These are phyloP conservation scores for Alloteropsis semialata DNA, from an alignment of 176 grass and related monocot genomes.

Conservation along the genomic window DNA sequence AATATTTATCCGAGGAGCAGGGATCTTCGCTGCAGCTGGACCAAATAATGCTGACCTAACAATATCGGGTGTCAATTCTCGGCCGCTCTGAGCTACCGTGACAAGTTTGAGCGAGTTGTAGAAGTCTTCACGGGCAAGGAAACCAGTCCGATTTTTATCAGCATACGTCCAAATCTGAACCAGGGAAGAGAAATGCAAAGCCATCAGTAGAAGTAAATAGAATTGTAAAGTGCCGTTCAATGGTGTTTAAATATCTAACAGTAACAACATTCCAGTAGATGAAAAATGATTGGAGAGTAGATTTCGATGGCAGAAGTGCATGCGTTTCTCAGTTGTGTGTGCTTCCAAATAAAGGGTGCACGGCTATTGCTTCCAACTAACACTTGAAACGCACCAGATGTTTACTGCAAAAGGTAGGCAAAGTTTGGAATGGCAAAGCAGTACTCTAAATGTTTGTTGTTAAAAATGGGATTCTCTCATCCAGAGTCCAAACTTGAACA, in stretches of 20 bases:
- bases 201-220: conserved; percentile 11
- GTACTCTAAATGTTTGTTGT: not conserved
- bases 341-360: not conserved
- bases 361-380: not conserved
- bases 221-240: not conserved
- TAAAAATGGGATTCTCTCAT: not conserved
- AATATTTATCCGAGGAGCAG: conserved; percentile 74
- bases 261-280: not conserved
- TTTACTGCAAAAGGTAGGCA: not conserved
- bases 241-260: not conserved
- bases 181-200: not conserved
- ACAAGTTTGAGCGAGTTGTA: conserved; percentile 84
- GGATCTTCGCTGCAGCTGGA: conserved; percentile 83
- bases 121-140: conserved; percentile 86
- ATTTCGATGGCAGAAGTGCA: not conserved
- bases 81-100: conserved; percentile 81
- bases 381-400: not conserved
- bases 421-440: not conserved
- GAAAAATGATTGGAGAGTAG: not conserved
- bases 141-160: conserved; percentile 83
- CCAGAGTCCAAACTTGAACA: not conserved
- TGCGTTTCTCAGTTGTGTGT: not conserved
- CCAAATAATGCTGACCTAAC: conserved; percentile 79
- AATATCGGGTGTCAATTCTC: conserved; percentile 76
- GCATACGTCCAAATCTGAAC: conserved; percentile 84